A percentile compares a stretch with the other conserved stretches of the same genome.
Conservation (phyloP, 2,329 filamentous ascomycete species). For the Cryphonectria parasitica region DNA sequence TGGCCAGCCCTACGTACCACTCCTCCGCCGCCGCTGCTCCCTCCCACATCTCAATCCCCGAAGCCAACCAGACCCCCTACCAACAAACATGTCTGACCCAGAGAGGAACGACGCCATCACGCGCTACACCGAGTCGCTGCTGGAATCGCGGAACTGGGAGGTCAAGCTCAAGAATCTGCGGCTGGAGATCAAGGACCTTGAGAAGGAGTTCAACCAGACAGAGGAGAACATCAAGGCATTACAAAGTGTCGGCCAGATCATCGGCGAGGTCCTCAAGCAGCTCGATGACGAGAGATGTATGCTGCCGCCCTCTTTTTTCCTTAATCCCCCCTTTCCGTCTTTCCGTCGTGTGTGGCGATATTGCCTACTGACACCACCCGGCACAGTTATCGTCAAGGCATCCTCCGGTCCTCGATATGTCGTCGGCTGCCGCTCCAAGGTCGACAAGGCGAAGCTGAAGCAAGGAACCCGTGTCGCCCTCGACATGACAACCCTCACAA, state of each 20-base stretch:
- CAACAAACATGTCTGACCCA: conserved; percentile 55
- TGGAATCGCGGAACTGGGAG: conserved; percentile 98
- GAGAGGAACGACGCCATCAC: conserved; percentile 72
- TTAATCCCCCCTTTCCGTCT: neutral
- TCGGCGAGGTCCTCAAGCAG: conserved; percentile 98
- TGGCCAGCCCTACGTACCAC: neutral
- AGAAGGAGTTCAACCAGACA: conserved; percentile 93
- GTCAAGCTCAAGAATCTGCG: conserved; percentile 94
- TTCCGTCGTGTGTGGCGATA: conserved; percentile 24
- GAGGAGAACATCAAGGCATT: conserved; percentile 99
- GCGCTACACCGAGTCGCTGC: conserved; percentile 78
- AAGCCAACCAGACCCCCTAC: neutral
- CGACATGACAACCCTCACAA: conserved; percentile 99
- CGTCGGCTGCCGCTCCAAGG: conserved; percentile 96
- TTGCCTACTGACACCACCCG: conserved; percentile 25
- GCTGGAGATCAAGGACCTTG: conserved; percentile 92
- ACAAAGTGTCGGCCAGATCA: conserved; percentile 98
- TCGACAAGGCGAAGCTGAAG: conserved; percentile 96
- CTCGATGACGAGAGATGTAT: conserved; percentile 97
- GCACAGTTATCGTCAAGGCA: conserved; percentile 92
- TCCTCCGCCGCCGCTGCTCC: conserved; percentile 8
- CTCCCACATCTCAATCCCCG: conserved; percentile 4
- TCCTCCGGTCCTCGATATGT: conserved; percentile 97
- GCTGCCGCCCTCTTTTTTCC: conserved; percentile 42
- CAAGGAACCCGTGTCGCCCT: conserved; percentile 96